Evolutionary conservation across 345 rosid species (phyloP).

Genomic region (Arabis hirsuta): DNA sequence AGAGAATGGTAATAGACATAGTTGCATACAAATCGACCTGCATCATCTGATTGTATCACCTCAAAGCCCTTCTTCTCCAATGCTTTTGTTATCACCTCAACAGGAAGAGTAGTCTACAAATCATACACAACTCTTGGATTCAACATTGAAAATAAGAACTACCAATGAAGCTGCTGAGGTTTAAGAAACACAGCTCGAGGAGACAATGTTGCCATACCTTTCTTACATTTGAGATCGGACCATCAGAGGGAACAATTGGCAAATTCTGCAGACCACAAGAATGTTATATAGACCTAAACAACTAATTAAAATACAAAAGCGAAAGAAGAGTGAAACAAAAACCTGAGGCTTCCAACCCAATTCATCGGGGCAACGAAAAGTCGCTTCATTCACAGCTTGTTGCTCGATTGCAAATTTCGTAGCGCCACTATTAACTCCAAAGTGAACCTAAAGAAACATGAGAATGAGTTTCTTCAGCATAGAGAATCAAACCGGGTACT

Average conservation of each 20-base stretch:
- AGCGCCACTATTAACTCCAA: constrained; percentile 98
- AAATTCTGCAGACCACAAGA: constrained; percentile 62
- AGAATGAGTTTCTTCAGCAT: constrained; percentile 12
- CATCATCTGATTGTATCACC: constrained; percentile 82
- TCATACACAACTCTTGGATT: constrained; percentile 8
- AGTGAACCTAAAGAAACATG: constrained; percentile 60
- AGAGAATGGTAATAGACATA: constrained; percentile 96
- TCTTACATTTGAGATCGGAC: constrained; percentile 67
- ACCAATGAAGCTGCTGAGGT: background rate
- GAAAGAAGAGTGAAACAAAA: constrained; percentile 27
- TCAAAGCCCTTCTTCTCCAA: constrained; percentile 73
- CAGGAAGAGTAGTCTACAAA: constrained; percentile 70
- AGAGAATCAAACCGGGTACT: background rate
- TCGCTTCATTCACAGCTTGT: constrained; percentile 97
- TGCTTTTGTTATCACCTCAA: constrained; percentile 62
- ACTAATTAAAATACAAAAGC: background rate
- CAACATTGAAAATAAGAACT: background rate
- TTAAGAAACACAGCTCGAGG: background rate
- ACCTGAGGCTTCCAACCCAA: constrained; percentile 99
- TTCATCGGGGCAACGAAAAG: constrained; percentile 96
- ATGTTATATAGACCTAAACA: constrained; percentile 21
- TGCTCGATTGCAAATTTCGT: constrained; percentile 83
- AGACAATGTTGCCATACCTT: constrained; percentile 56
- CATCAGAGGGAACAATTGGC: constrained; percentile 81
- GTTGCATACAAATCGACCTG: constrained; percentile 98